Conservation (phyloP, 2,329 filamentous ascomycete genomes). For the Dothistroma pini region DNA sequence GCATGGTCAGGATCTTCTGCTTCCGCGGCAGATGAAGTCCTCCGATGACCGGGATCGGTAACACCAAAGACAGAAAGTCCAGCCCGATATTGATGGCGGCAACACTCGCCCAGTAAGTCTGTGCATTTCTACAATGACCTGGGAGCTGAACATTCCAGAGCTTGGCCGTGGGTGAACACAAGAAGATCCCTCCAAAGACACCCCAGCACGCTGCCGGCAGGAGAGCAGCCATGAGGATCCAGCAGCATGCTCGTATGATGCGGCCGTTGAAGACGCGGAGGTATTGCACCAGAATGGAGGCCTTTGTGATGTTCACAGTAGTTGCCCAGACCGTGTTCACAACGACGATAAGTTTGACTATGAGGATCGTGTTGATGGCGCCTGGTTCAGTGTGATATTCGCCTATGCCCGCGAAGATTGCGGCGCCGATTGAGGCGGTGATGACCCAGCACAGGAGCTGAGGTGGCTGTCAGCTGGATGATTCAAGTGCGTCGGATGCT, state of each 20-base stretch:
- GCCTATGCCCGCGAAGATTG: slow-evolving; percentile 25
- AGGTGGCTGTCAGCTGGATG: background rate
- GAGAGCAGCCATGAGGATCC: slow-evolving; percentile 36
- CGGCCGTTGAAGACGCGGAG: slow-evolving; percentile 43
- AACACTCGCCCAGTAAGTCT: slow-evolving; percentile 44
- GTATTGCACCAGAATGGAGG: slow-evolving; percentile 49
- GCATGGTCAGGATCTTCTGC: slow-evolving; percentile 42
- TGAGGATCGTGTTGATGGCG: slow-evolving; percentile 14
- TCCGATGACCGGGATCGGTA: slow-evolving; percentile 44
- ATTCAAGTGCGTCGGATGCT: background rate
- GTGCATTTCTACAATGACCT: slow-evolving; percentile 39
- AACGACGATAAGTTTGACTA: slow-evolving; percentile 32
- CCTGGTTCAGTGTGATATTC: slow-evolving; percentile 12
- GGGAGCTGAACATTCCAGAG: slow-evolving; percentile 38
- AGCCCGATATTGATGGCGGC: slow-evolving; percentile 44
- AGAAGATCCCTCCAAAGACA: slow-evolving; percentile 40
- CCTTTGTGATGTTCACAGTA: slow-evolving; percentile 41
- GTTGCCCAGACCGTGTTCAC: slow-evolving; percentile 35
- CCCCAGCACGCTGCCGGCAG: slow-evolving; percentile 29
- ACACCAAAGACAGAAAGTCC: slow-evolving; percentile 43
- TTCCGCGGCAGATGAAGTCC: slow-evolving; percentile 40
- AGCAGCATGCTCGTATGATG: slow-evolving; percentile 37
- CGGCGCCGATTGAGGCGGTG: slow-evolving; percentile 28
- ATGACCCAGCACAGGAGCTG: slow-evolving; percentile 32
- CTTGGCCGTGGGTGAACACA: slow-evolving; percentile 40